Conservation (phyloP, 352 stramenopile genomes). For the Globisporangium canariense region DNA sequence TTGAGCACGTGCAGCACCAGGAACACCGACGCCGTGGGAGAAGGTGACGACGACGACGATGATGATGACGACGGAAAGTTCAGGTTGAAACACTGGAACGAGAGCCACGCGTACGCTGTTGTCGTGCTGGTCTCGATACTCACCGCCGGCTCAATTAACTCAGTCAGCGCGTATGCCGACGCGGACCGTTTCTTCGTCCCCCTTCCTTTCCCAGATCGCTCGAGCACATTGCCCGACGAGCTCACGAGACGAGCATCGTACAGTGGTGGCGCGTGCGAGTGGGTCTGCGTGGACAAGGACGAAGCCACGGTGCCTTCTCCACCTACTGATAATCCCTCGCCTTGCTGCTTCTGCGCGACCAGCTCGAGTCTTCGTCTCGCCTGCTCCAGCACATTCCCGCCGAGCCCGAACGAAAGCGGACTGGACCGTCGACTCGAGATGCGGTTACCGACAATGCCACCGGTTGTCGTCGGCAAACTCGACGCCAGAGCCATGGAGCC, state of each 20-base stretch:
- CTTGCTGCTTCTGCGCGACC: conserved; percentile 3
- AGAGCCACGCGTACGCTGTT: conserved; percentile 58
- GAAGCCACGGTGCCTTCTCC: not conserved
- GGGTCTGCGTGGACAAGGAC: not conserved
- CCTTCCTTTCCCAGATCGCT: not conserved
- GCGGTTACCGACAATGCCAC: conserved; percentile 17
- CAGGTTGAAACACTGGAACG: conserved; percentile 82
- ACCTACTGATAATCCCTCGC: not conserved
- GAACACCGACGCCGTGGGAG: conserved; percentile 53
- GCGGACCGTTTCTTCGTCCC: conserved; percentile 16
- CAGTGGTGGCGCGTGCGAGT: conserved; percentile 1
- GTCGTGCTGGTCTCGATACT: not conserved
- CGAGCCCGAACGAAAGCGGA: conserved; percentile 58
- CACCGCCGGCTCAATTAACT: not conserved
- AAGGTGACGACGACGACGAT: conserved; percentile 29
- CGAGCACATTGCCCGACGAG: conserved; percentile 14
- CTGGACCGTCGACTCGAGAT: conserved; percentile 39
- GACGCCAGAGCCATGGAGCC: conserved; percentile 2
- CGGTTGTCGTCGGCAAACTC: conserved; percentile 5
- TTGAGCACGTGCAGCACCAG: conserved; percentile 67
- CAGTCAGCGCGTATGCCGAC: conserved; percentile 10
- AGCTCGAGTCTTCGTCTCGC: conserved; percentile 22
- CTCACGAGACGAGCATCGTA: conserved; percentile 11
- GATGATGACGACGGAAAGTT: conserved; percentile 54
- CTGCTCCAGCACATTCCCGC: conserved; percentile 45